Base-by-base conservation (phyloP, 2,329 filamentous ascomycete genomes). In the Aspergillus quadrilineatus region DNA sequence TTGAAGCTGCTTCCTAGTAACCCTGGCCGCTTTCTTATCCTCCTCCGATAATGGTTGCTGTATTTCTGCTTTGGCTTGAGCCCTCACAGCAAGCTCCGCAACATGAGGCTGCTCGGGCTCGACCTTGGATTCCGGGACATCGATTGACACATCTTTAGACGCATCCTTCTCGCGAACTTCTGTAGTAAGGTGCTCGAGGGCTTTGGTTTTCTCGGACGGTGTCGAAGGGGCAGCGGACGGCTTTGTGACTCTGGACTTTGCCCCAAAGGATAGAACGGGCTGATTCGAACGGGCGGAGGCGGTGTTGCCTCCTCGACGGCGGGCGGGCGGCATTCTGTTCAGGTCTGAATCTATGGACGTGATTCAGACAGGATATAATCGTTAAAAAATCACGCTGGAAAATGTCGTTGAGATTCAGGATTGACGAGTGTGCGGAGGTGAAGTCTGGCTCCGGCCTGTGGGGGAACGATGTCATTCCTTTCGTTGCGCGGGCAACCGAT, bases 1-100 rank as follows among this genome's bases (percentile, higher is more conserved):
- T 65, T 83, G 83, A 60, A 97, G 86, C 65, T 90, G 85, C 47
- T 81, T 77, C 55, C 89, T 82, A 6, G 82, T 83, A 42, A 95
- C 75, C 63, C 84, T 82, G 60, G 84, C 79, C 1, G 91, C 92
- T 46, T 58, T 65, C 50, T 65, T 58, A 47, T 76, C 74, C 49
- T 73, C 71, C 43, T 68, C 68, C 1, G 67, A 71, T 51, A 62
- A 62, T 1, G 68, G 71, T 65, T 69, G 66, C 59, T 65, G 67
- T 58, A 61, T 60, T 50, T 69, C 82, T 5, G 72, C 75, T 57
- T 79, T 80, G 6, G 77, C 78, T 68, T 81, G 83, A 63, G 79
- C 72, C n/a, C 67, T 64, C n/a, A 75, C 68, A 15, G 65, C 70
- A 49, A 75, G 57, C 39, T 74, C 71, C n/a, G 73, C 68, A 22